A percentile compares a stretch with the other conserved stretches of the same genome.
Conservation (phyloP, 1,284 basidiomycete species). For the Leccinum solheimii region DNA sequence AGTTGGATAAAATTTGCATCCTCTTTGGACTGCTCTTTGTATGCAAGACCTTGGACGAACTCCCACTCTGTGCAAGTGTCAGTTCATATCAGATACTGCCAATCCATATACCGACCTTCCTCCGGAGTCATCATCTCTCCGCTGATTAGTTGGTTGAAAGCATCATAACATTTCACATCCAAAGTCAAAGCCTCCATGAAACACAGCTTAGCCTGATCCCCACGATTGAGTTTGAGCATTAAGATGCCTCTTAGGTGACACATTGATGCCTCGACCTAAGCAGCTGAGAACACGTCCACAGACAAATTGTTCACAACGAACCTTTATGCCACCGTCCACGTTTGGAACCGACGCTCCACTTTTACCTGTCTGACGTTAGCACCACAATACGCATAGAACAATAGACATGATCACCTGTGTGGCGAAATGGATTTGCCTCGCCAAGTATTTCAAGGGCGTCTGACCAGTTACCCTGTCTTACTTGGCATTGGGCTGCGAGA, state of each 20-base stretch:
- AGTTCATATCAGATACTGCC: not conserved
- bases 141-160: conserved; percentile 87
- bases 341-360: conserved; percentile 73
- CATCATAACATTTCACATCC: conserved; percentile 98
- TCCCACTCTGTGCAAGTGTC: conserved; percentile 77
- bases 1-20: conserved; percentile 89
- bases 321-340: conserved; percentile 86
- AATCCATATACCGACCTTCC: conserved; percentile 63
- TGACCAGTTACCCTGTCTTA: conserved; percentile 89
- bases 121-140: conserved; percentile 93
- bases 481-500: conserved; percentile 91
- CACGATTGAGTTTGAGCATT: conserved; percentile 90
- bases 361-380: conserved; percentile 39
- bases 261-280: conserved; percentile 91
- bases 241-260: conserved; percentile 91
- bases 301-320: conserved; percentile 26
- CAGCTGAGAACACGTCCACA: conserved; percentile 15
- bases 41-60: conserved; percentile 86
- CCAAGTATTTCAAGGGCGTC: conserved; percentile 95
- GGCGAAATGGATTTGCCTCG: conserved; percentile 83
- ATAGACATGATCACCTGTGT: conserved; percentile 47
- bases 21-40: conserved; percentile 78
- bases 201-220: conserved; percentile 85
- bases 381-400: not conserved
- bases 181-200: conserved; percentile 94